phyloP scores from a whole-genome alignment of 2,329 filamentous ascomycete genomes.

The Lasiodiplodia sp. region DNA sequence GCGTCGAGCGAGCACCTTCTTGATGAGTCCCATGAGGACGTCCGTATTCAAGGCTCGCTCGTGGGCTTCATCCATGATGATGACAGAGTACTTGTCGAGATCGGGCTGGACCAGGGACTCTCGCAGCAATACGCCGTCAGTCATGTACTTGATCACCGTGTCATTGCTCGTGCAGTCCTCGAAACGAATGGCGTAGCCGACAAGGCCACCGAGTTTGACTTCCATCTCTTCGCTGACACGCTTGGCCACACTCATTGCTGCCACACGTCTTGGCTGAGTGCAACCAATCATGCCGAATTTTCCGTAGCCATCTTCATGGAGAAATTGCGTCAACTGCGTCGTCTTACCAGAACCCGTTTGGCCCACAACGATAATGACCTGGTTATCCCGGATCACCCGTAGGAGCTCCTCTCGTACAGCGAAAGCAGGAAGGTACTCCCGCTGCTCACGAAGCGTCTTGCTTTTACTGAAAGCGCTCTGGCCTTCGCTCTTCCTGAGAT shows the following conservation, averaged over 20 bases:
- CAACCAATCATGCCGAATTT: conserved; percentile 90
- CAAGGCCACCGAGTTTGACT: conserved; percentile 82
- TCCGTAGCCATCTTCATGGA: conserved; percentile 94
- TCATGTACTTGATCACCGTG: conserved; percentile 99
- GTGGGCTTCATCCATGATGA: conserved; percentile 99
- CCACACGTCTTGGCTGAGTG: conserved; percentile 94
- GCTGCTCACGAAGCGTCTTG: conserved; percentile 88
- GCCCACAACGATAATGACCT: conserved; percentile 95
- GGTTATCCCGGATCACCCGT: conserved; percentile 92
- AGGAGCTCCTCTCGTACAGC: conserved; percentile 93
- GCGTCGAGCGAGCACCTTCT: conserved; percentile 90
- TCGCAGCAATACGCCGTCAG: conserved; percentile 90
- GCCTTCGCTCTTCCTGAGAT: conserved; percentile 83
- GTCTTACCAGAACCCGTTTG: conserved; percentile 98
- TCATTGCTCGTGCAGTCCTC: conserved; percentile 97
- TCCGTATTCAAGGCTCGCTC: conserved; percentile 96
- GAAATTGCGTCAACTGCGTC: conserved; percentile 94
- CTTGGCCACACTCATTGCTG: conserved; percentile 98
- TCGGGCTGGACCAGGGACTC: conserved; percentile 93
- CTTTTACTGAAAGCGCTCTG: conserved; percentile 92
- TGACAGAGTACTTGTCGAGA: conserved; percentile 93
- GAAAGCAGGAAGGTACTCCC: conserved; percentile 93
- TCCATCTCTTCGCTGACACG: conserved; percentile 99
- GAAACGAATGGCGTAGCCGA: conserved; percentile 97
- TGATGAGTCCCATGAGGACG: conserved; percentile 95